Base-by-base conservation (phyloP, 2,329 filamentous ascomycete species). In the Scytalidium lignicola region DNA sequence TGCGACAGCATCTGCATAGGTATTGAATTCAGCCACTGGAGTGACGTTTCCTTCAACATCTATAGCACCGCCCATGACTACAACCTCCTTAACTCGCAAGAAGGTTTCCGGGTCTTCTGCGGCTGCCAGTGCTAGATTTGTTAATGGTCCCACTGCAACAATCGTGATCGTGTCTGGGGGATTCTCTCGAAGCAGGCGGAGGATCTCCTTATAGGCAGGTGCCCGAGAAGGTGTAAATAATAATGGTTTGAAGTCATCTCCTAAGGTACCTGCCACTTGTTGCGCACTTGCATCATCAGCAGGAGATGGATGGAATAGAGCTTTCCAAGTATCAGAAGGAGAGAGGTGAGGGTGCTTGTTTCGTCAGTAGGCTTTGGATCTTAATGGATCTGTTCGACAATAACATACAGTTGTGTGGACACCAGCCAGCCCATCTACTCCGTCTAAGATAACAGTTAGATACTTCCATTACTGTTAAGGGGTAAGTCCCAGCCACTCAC, bases 1-100 rank as follows among this genome's bases (percentile, higher is more conserved):
- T 22, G 88, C 87, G 39, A 88, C 78, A 18, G 87, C 76, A 65
- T 99, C 95, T 50, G 93, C 91, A 63, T 90, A 95, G 50, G 86
- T 87, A 73, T 99, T 99, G 79, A 99, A 99, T 67, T 99, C 93
- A 54, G 88, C 90, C 12, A 86, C 80, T 1, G 93, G 92, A 42
- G 82, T 84, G 62, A 88, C 83, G 67, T 99, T 99, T 58, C 93
- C 93, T 45, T 83, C 78, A 41, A 83, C 72, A 51, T 87, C 76
- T 47, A 99, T 79, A 20, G 88, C 85, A 51, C 93, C 93, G 51
- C 92, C 93, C 93, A 99, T 99, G 43, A 96, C 88, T 3, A 96
- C 85, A 2, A 99, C 79, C 68, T 97, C 90, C 67, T 95, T 95
- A 44, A 84, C 88, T 41, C 83, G 82, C 48, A 99, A 75, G 67